A percentile compares a stretch with the other conserved stretches of the same genome.
These are phyloP conservation scores for Sugiyamaella qingdaonensis DNA, from an alignment of 805 yeast species.

Conservation along the genomic window DNA sequence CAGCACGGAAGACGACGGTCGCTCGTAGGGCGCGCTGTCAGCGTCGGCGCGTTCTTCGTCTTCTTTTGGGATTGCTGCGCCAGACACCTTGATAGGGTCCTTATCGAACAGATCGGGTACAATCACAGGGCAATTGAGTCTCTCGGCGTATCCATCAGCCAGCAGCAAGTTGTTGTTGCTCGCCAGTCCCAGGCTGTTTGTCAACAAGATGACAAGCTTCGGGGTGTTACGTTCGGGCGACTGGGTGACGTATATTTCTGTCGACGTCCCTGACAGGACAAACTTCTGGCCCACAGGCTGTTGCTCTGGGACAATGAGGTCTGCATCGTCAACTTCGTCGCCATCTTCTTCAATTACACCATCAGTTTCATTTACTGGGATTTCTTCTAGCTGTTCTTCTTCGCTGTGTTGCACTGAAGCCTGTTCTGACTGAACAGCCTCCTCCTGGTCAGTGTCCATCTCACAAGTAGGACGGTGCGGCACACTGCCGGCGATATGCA, in stretches of 20 bases:
- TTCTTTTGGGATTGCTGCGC: slow-evolving; percentile 16
- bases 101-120: slow-evolving; percentile 31
- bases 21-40: background rate
- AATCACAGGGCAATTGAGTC: slow-evolving; percentile 28
- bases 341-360: background rate
- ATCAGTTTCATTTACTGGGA: no score
- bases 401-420: no score
- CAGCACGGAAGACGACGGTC: background rate
- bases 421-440: no score
- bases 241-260: slow-evolving; percentile 23
- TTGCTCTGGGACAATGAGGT: slow-evolving; percentile 1
- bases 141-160: slow-evolving; percentile 29
- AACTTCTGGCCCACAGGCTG: slow-evolving; percentile 22
- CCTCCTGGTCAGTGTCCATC: no score
- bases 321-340: background rate
- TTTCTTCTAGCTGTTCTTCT: no score
- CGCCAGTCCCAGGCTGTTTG: slow-evolving; percentile 32
- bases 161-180: slow-evolving; percentile 27
- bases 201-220: slow-evolving; percentile 24
- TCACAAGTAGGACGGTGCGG: no score
- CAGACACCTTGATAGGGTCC: slow-evolving; percentile 28
- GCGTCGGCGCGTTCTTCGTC: background rate
- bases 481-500: no score
- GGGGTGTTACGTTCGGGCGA: slow-evolving; percentile 9
- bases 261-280: slow-evolving; percentile 20